Conservation (phyloP, 805 yeast species). For the Kodamaea laetipori region DNA sequence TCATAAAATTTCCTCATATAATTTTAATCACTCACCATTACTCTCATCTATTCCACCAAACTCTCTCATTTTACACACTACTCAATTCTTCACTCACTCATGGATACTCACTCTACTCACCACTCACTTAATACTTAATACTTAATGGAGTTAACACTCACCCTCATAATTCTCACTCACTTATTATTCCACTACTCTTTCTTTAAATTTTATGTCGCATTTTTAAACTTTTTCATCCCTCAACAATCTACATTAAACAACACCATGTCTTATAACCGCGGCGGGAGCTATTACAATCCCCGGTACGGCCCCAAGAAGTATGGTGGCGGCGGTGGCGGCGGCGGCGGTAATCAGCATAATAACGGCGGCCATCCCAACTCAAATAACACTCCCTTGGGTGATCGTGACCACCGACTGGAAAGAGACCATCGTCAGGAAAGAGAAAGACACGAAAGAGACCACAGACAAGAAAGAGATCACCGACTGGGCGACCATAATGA, state of each 20-base stretch:
- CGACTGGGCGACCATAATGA: background rate
- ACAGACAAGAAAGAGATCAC: background rate
- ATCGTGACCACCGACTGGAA: constrained; percentile 3
- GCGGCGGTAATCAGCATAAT: background rate
- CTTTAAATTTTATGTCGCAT: too few species aligned
- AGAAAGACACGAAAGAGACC: constrained; percentile 1
- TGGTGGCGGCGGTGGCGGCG: constrained; percentile 9
- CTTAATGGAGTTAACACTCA: too few species aligned
- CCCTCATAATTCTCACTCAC: too few species aligned
- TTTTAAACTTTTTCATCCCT: constrained; percentile 1
- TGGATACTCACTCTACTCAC: too few species aligned
- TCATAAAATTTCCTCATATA: too few species aligned
- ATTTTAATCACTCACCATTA: too few species aligned
- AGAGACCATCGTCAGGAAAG: constrained; percentile 1
- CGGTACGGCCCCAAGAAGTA: constrained; percentile 17
- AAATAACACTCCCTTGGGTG: constrained; percentile 4
- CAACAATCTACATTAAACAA: background rate
- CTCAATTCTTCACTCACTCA: too few species aligned
- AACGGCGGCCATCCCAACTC: background rate
- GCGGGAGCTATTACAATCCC: constrained; percentile 18
- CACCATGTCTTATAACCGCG: constrained; percentile 18
- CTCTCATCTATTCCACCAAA: too few species aligned
- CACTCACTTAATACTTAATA: too few species aligned
- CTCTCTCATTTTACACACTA: too few species aligned
- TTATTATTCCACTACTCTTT: too few species aligned